Evolutionary conservation across 1,284 basidiomycete species (phyloP), one percentile per base, ranked within the genome.

Genomic region (Wallemia mellicola): DNA sequence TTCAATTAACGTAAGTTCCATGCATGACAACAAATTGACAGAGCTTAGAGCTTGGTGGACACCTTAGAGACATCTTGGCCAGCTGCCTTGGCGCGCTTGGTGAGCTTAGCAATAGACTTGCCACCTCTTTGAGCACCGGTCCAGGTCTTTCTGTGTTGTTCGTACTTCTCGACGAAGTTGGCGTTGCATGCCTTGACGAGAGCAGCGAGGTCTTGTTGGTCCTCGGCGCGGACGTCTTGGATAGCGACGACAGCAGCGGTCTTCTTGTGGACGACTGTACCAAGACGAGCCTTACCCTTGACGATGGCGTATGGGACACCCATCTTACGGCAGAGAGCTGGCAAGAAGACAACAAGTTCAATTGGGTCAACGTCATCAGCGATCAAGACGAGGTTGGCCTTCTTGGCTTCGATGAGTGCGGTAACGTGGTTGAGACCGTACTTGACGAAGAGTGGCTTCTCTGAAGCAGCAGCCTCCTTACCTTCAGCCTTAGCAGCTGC

Each of bases 361-460:
- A 96, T 92, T 60, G 92, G 92, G 77, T 96, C 92, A 64, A 96
- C 92, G 72, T 98, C 92, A 71, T 95, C 88, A 61, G 87, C 88
- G 67, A 98, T 94, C 73, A 92, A 79, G 66, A 98, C 92, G 63
- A 98, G 82, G 61, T 83, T 78, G 59, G 92, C 91, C 79, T 96
- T 96, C 81, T 95, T 95, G 68, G 87, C 86, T 73, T 89, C 87
- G 65, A 95, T 80, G 68, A 95, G 82, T 63, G 87, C 91, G 64
- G 94, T 86, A 66, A 79, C 79, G 78, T 95, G 91, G 81, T 95
- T 96, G 61, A 96, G 78, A 71, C 92, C 91, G 73, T 89, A 91
- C 76, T 96, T 96, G 73, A 82, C 87, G 71, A 83, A 92, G 64
- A 91, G 73, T 63, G 92, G 92, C 76, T 92, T 91, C 79, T 91